Evolutionary conservation across 805 yeast species (phyloP), one percentile per base, ranked within the genome.

Genomic region (Ogataea paraovalis): DNA sequence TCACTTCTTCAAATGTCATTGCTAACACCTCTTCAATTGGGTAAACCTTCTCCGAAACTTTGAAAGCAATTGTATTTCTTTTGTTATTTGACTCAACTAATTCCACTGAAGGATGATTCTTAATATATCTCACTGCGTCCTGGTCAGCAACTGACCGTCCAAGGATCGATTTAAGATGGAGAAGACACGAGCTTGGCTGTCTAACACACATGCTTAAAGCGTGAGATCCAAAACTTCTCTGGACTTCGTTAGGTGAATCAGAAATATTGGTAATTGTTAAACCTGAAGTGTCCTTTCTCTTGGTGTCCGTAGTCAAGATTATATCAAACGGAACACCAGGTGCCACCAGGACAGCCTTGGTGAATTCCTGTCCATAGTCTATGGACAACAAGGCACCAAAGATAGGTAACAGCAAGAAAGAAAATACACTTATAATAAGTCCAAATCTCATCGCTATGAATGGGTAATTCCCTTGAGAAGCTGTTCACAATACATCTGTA

Each of bases 311-410:
- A 3, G 97, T 88, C 51, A 94, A 71, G 13, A 94, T 84, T 37
- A 94, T 77, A 60, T 94, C 98, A 61, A 91, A 83, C 14, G 90
- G 85, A 19, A 89, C 82, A 12, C 90, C 88, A 0, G 97, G 97
- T 0, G 97, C 96, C 37, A 94, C 86, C 41, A 94, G 72, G 43
- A 84, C 87, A 2, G 96, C 89, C 64, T 94, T 94, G 21, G 90
- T 79, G 71, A 74, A 86, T 59, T 90, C 92, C 47, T 87, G 85
- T 45, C 99, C 99, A 60, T 76, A 83, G 64, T 94, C 99, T 36
- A 94, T 72, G 20, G 97, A 98, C 43, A 94, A 70, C 9, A 94
- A 76, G 2, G 97, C 92, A 10, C 78, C 81, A 9, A 64, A 53
- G 2, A 66, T 23, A 44, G 45, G 51, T 2, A 53, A 16, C 9